Base-by-base conservation (phyloP, 2,329 filamentous ascomycete genomes). In the Hortaea sp. region DNA sequence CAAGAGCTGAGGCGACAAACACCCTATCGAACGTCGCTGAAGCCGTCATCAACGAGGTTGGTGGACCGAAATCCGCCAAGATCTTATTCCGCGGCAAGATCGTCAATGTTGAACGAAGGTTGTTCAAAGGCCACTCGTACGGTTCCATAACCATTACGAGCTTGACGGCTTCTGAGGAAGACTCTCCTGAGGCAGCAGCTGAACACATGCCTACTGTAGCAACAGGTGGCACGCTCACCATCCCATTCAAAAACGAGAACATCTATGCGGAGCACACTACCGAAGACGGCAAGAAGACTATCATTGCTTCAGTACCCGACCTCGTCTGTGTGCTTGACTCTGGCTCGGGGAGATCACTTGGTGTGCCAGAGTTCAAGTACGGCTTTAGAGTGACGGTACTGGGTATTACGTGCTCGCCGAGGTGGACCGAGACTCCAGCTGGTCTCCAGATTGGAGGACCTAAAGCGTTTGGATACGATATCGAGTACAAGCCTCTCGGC, bases 161-260 rank as follows among this genome's bases (percentile, higher is more conserved):
- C 2, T 47, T 50, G 30, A 41, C 39, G 9, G 29, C 40, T 6
- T 45, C 43, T 7, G 58, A 59, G 30, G 53, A 68, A 9, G 47
- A 62, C 47, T 60, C 61, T 51, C 69, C 46, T 54, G 45, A 43
- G 20, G 37, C 45, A 7, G 38, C 44, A 7, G 45, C 51, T 29
- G 52, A 55, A 7, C 53, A 53, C 5, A 49, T 59, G 39, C 43
- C 55, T 3, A 54, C 63, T 6, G 52, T 63, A 66, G 73, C 59
- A 49, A 57, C 39, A 27, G 62, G 57, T 5, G 78, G 78, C 0
- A 65, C 60, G 29, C 64, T 84, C 58, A 81, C 77, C 57, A 80
- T 85, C 42, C 81, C 81, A 0, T 85, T 85, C 68, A 84, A 84
- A 65, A 85, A 85, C 61, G 81, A 86, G 58, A 85, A 85, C 55